These are phyloP conservation scores for Hericium coralloides DNA, from an alignment of 768 basidiomycete genomes.

Conservation along the genomic window DNA sequence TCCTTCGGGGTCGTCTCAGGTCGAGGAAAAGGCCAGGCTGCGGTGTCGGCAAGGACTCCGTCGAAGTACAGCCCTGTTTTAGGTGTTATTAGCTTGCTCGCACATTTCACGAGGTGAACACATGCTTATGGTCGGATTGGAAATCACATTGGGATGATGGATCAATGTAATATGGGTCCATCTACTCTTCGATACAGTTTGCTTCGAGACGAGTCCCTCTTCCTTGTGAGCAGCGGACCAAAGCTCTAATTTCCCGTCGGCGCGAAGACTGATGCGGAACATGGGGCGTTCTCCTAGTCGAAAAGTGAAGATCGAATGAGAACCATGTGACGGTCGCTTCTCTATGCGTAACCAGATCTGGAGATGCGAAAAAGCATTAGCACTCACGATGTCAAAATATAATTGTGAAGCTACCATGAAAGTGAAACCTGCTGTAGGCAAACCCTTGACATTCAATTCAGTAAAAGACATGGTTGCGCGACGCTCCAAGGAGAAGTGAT, in stretches of 20 bases:
- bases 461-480: conserved; percentile 40
- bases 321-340: conserved; percentile 24
- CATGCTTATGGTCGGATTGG: conserved; percentile 56
- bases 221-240: conserved; percentile 30
- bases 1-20: conserved; percentile 27
- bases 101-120: conserved; percentile 18
- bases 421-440: conserved; percentile 60
- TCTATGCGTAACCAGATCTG: conserved; percentile 46
- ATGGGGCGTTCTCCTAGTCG: conserved; percentile 22
- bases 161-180: conserved; percentile 72
- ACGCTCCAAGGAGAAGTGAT: conserved; percentile 64
- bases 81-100: neutral
- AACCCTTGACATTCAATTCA: conserved; percentile 38
- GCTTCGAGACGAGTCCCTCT: conserved; percentile 34
- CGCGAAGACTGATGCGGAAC: conserved; percentile 39
- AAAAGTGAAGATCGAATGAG: conserved; percentile 30
- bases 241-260: conserved; percentile 50
- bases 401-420: conserved; percentile 43
- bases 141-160: conserved; percentile 47
- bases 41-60: conserved; percentile 53
- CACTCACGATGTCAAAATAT: neutral
- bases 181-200: conserved; percentile 40
- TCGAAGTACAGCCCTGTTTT: conserved; percentile 63
- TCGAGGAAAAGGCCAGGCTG: conserved; percentile 59
- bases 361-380: neutral